Conservation (phyloP, 1,139 yeast genomes). For the Blastobotrys arbuscula region DNA sequence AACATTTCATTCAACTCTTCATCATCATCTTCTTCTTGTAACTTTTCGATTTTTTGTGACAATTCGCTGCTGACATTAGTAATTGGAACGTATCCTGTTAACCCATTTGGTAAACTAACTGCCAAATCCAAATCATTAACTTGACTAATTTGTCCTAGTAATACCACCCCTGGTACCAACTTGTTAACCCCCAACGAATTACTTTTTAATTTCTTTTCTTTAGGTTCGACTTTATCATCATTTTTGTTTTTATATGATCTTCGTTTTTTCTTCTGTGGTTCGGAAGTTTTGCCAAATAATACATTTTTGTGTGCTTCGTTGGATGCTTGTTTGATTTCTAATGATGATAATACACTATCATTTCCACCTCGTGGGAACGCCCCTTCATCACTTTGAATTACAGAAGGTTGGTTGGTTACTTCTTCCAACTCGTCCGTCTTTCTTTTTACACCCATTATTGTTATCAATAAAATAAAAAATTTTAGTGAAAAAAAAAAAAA, state of each 20-base stretch:
- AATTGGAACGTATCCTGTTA: conserved; percentile 74
- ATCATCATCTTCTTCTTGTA: conserved; percentile 35
- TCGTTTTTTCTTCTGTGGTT: conserved; percentile 16
- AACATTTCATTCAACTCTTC: conserved; percentile 41
- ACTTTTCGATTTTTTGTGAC: conserved; percentile 35
- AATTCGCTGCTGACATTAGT: conserved; percentile 53
- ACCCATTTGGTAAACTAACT: conserved; percentile 74
- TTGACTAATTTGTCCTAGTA: conserved; percentile 68
- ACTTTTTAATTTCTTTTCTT: conserved; percentile 34
- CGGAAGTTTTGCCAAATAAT: conserved; percentile 46
- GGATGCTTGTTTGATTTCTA: conserved; percentile 88
- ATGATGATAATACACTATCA: conserved; percentile 63
- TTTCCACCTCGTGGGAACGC: conserved; percentile 91
- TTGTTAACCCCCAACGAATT: conserved; percentile 59
- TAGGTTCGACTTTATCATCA: conserved; percentile 15
- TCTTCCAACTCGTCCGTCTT: conserved; percentile 3
- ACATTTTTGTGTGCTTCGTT: conserved; percentile 90
- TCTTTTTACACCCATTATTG: conserved; percentile 10
- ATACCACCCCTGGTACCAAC: conserved; percentile 61
- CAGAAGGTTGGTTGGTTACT: conserved; percentile 12
- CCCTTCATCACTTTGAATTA: conserved; percentile 26
- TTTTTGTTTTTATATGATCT: conserved; percentile 25
- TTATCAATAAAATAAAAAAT: not conserved
- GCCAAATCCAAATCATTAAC: conserved; percentile 60
- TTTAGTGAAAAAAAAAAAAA: not conserved